Percentiles rank a stretch among this genome's conserved stretches.
Evolutionary conservation across 108 stramenopile genomes (phyloP).

Genomic region (Cyclotella sp.): DNA sequence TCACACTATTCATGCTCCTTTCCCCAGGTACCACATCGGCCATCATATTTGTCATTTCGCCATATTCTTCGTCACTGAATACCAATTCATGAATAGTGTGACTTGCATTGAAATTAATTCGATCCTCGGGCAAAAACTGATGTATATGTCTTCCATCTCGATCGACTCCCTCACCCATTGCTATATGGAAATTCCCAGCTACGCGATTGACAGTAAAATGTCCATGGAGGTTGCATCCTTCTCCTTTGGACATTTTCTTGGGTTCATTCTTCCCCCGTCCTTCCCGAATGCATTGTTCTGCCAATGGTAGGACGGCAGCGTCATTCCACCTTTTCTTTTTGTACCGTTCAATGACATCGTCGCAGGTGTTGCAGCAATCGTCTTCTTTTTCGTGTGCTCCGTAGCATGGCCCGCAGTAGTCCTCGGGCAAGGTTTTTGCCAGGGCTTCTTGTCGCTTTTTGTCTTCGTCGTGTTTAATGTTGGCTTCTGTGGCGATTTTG

Average conservation of each 20-base stretch:
- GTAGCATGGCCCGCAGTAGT: constrained; percentile 98
- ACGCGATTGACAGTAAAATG: constrained; percentile 95
- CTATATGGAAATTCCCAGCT: constrained; percentile 97
- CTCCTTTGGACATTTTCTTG: constrained; percentile 75
- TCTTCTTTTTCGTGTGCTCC: constrained; percentile 74
- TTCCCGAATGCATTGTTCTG: constrained; percentile 96
- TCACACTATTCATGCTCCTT: constrained; percentile 71
- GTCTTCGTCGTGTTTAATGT: constrained; percentile 53
- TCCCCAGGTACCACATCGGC: constrained; percentile 30
- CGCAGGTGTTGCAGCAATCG: constrained; percentile 93
- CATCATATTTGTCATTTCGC: constrained; percentile 27
- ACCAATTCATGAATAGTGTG: constrained; percentile 92
- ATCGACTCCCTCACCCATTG: constrained; percentile 96
- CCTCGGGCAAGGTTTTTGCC: constrained; percentile 53
- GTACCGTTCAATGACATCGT: constrained; percentile 69
- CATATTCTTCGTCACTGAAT: constrained; percentile 82
- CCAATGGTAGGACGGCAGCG: constrained; percentile 61
- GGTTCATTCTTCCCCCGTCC: constrained; percentile 63
- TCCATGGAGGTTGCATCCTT: constrained; percentile 94
- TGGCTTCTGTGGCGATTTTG: constrained; percentile 42
- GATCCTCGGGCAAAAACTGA: constrained; percentile 85
- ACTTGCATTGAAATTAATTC: constrained; percentile 91
- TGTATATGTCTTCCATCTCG: constrained; percentile 93
- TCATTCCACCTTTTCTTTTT: constrained; percentile 82
- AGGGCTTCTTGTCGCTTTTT: constrained; percentile 50